phyloP scores from a whole-genome alignment of 495 filamentous ascomycete species.

The Coniosporium apollinis region DNA sequence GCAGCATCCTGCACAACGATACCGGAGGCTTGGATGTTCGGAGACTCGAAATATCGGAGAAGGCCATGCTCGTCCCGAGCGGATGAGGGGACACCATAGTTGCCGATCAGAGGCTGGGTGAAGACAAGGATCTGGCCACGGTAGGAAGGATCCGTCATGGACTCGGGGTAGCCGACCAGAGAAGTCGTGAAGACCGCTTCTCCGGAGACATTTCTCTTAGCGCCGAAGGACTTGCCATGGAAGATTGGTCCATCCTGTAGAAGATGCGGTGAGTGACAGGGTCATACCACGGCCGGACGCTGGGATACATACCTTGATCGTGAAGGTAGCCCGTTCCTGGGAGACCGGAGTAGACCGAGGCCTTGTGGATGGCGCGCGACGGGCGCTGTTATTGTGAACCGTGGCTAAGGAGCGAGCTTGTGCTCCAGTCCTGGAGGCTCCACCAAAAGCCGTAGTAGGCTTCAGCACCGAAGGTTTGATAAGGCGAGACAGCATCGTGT shows the following conservation, averaged over 20 bases:
- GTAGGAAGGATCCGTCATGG: slow-evolving; percentile 96
- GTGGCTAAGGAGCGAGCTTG: slow-evolving; percentile 52
- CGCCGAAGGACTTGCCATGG: slow-evolving; percentile 83
- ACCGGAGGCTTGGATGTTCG: slow-evolving; percentile 88
- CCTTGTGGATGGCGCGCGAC: slow-evolving; percentile 30
- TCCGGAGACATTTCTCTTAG: slow-evolving; percentile 77
- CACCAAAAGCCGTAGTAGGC: slow-evolving; percentile 35
- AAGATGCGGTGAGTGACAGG: slow-evolving; percentile 10
- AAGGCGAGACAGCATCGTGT: slow-evolving; percentile 57
- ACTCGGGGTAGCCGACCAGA: slow-evolving; percentile 90
- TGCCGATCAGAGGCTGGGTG: slow-evolving; percentile 96
- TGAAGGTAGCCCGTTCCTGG: slow-evolving; percentile 75
- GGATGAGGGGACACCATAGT: slow-evolving; percentile 83
- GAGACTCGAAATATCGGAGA: slow-evolving; percentile 87
- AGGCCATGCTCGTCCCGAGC: slow-evolving; percentile 62
- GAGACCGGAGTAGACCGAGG: slow-evolving; percentile 38
- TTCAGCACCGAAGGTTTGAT: slow-evolving; percentile 38
- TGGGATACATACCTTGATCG: slow-evolving; percentile 51
- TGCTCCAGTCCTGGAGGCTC: slow-evolving; percentile 30
- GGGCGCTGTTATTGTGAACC: slow-evolving; percentile 47
- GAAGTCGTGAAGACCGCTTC: slow-evolving; percentile 94
- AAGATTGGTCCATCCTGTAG: slow-evolving; percentile 71
- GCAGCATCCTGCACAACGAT: slow-evolving; percentile 93
- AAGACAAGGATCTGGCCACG: slow-evolving; percentile 97
- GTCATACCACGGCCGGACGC: neutral